phyloP scores from a whole-genome alignment of 2,329 filamentous ascomycete species.

The Sporothrix curviconia region DNA sequence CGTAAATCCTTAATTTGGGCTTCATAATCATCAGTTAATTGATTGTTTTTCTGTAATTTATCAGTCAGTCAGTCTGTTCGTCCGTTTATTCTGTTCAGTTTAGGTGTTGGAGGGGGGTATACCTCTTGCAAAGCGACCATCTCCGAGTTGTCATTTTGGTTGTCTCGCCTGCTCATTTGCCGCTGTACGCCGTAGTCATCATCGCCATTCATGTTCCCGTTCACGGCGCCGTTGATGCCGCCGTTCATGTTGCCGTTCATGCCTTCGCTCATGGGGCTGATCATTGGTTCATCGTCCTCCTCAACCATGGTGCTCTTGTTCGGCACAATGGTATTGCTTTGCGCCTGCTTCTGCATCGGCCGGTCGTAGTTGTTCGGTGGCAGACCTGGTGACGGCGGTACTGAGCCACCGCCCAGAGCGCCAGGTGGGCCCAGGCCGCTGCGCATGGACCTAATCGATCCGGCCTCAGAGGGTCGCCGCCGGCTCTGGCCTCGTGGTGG shows the following conservation, averaged over 20 bases:
- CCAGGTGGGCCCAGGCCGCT: conserved; percentile 23
- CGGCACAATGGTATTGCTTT: conserved; percentile 92
- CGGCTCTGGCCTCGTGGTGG: conserved; percentile 47
- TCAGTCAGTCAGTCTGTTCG: neutral
- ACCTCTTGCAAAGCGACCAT: conserved; percentile 35
- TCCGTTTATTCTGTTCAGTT: too few relatives aligned
- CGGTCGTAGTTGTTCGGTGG: conserved; percentile 61
- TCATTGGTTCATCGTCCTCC: conserved; percentile 66
- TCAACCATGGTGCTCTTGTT: conserved; percentile 98
- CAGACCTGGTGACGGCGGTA: conserved; percentile 54
- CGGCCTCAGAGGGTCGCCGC: conserved; percentile 55
- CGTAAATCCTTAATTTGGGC: conserved; percentile 67
- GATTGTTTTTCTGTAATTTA: conserved; percentile 15
- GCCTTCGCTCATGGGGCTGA: conserved; percentile 21
- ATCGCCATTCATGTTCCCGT: conserved; percentile 21
- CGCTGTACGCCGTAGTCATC: conserved; percentile 35
- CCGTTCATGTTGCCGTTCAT: neutral
- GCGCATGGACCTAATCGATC: conserved; percentile 46
- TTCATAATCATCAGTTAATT: conserved; percentile 72
- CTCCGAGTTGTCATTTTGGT: conserved; percentile 32
- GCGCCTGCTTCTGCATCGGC: conserved; percentile 81
- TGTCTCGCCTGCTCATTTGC: conserved; percentile 27
- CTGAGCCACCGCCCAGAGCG: conserved; percentile 21
- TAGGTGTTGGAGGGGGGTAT: conserved; percentile 10
- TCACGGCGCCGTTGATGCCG: conserved; percentile 20